Evolutionary conservation across 2,329 filamentous ascomycete species (phyloP).

Genomic region (Pezicula neosporulosa): DNA sequence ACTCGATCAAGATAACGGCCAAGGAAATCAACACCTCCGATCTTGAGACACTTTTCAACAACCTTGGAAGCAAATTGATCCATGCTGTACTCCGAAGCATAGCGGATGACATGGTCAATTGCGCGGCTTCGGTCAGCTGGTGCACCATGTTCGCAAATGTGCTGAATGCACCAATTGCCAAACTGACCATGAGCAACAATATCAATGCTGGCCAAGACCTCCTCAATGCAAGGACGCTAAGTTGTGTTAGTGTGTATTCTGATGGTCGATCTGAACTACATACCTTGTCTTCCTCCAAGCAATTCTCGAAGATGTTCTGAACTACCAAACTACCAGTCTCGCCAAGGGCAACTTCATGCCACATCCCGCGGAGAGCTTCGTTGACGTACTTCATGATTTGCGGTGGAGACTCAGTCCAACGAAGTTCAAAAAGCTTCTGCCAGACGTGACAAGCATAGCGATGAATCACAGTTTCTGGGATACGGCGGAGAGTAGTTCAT

Average conservation of each 20-base stretch:
- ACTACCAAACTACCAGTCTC: slow-evolving; percentile 98
- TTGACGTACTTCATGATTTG: slow-evolving; percentile 99
- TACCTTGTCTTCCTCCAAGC: slow-evolving; percentile 97
- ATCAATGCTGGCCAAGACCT: slow-evolving; percentile 92
- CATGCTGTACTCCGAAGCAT: slow-evolving; percentile 95
- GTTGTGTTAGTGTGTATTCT: slow-evolving; percentile 15
- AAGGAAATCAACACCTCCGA: slow-evolving; percentile 86
- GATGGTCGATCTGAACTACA: slow-evolving; percentile 17
- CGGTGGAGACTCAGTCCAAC: slow-evolving; percentile 90
- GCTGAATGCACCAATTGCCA: slow-evolving; percentile 99
- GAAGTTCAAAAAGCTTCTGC: slow-evolving; percentile 98
- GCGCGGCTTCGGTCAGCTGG: slow-evolving; percentile 89
- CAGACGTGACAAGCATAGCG: slow-evolving; percentile 98
- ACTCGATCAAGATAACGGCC: slow-evolving; percentile 90
- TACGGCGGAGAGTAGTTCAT: slow-evolving; percentile 91
- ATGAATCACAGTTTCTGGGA: slow-evolving; percentile 97
- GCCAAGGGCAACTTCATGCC: slow-evolving; percentile 95
- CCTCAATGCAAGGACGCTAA: slow-evolving; percentile 92
- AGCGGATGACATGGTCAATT: slow-evolving; percentile 91
- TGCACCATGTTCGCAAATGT: slow-evolving; percentile 95
- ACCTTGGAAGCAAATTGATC: slow-evolving; percentile 99
- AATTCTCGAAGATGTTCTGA: slow-evolving; percentile 99
- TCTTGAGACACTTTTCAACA: slow-evolving; percentile 98
- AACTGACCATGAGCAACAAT: slow-evolving; percentile 97
- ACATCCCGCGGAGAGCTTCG: slow-evolving; percentile 91